Evolutionary conservation across 306 rosid species (phyloP), one percentile per base, ranked within the genome.

Genomic region (Ormosia emarginata): DNA sequence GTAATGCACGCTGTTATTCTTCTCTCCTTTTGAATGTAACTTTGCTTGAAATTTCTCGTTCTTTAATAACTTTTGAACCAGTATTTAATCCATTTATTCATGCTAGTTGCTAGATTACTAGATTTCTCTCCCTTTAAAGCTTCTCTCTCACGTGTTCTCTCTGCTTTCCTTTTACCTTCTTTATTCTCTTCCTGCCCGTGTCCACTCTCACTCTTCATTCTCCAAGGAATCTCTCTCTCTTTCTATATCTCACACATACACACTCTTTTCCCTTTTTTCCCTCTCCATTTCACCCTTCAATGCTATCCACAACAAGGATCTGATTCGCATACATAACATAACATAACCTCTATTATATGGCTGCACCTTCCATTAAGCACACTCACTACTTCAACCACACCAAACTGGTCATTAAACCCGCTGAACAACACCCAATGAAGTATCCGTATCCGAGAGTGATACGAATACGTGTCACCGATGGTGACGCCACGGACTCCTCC

Each of bases 401-500:
- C 7, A 90, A 82, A 68, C 88, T 86, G 6, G 17, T 84, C 73
- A 6, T 78, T 11, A 11, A 24, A 1, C 46, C 66, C 1, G 32
- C 10, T 13, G 46, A 74, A 13, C 6, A 84, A 50, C 7, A 61
- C 53, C 33, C 14, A 10, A 11, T n/a, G 55, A 73, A 79, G 5
- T 88, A 56, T 41, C 49, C 71, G 2, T 47, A 39, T 32, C 91
- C 94, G 1, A 86, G 83, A 53, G 74, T 89, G 64, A 80, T 96
- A 0, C 69, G 97, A 71, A 87, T 93, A 59, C 83, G 83, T 0
- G 87, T 92, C 58, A 70, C 94, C 7, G 98, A 96, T 71, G 88
- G 79, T 2, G 86, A 91, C n/a, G 97, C 97, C 13, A 96, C 99
- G 0, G 99, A 96, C 81, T 96, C 97, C 4, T 96, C 99, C 81